phyloP scores from a whole-genome alignment of 2,329 filamentous ascomycete genomes.

The Venturia effusa region DNA sequence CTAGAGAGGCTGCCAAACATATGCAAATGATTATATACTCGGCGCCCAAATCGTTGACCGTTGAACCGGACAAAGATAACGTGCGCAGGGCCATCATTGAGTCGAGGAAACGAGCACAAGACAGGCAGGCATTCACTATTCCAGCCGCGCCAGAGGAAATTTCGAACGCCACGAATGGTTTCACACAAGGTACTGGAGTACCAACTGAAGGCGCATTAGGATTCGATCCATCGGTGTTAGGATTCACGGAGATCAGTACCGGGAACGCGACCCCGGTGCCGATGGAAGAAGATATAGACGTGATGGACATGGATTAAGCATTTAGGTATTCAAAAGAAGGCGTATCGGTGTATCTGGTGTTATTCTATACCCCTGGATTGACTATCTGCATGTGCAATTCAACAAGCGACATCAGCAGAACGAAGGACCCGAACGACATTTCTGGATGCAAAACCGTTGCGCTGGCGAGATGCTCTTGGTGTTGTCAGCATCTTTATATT shows the following conservation, averaged over 20 bases:
- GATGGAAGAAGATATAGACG: slow-evolving; percentile 41
- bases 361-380: background rate
- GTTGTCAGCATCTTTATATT: no score
- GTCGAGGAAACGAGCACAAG: slow-evolving; percentile 56
- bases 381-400: no score
- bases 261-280: background rate
- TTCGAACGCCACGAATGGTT: background rate
- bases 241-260: background rate
- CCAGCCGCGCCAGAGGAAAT: background rate
- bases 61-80: slow-evolving; percentile 61
- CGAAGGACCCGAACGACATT: no score
- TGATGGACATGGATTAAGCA: slow-evolving; percentile 54
- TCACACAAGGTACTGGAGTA: background rate
- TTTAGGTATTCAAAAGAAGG: background rate
- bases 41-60: slow-evolving; percentile 63
- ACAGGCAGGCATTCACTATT: slow-evolving; percentile 25
- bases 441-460: no score
- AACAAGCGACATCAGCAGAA: no score
- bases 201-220: background rate
- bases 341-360: background rate
- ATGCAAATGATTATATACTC: slow-evolving; percentile 74
- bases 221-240: background rate
- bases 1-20: slow-evolving; percentile 40
- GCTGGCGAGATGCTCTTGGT: no score
- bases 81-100: slow-evolving; percentile 79